Conservation (phyloP, 192 early-diverging fungal genomes). For the Jimgerdemannia lactiflua region DNA sequence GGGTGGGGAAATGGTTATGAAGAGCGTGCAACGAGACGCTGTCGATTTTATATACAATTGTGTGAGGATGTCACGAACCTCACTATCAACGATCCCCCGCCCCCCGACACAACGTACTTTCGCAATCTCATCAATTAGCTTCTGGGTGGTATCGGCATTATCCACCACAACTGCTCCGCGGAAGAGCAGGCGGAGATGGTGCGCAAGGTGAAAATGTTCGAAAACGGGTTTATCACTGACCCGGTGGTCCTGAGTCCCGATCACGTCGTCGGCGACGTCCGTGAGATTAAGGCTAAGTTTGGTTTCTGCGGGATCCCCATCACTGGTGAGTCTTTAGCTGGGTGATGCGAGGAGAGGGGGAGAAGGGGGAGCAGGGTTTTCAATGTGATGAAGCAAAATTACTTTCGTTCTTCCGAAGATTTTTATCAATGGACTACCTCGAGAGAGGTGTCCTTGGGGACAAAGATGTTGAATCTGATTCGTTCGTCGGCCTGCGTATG, state of each 20-base stretch:
- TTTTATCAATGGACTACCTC: conserved; percentile 13
- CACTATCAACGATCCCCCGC: no score
- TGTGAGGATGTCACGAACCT: no score
- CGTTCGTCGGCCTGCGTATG: neutral
- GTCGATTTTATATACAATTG: no score
- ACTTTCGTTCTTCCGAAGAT: conserved; percentile 44
- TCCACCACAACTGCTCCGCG: conserved; percentile 97
- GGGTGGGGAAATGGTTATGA: neutral
- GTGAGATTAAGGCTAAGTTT: conserved; percentile 78
- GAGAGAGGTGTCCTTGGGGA: conserved; percentile 29
- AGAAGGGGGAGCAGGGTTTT: neutral
- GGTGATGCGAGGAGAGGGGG: neutral
- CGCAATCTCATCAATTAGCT: conserved; percentile 31
- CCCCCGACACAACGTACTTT: no score
- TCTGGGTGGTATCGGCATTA: conserved; percentile 93
- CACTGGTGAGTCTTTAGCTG: conserved; percentile 58
- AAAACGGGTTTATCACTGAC: conserved; percentile 98
- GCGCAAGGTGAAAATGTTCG: conserved; percentile 94
- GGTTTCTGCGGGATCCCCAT: conserved; percentile 98
- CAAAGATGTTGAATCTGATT: conserved; percentile 14
- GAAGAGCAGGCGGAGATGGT: conserved; percentile 99
- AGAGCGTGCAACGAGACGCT: neutral
- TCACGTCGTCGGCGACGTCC: conserved; percentile 83
- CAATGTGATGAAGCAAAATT: conserved; percentile 6
- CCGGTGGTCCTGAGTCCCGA: conserved; percentile 82